Percentiles rank a stretch among this genome's conserved stretches.
These are phyloP conservation scores for Rutstroemia sp. DNA, from an alignment of 2,329 filamentous ascomycete genomes.

Conservation along the genomic window DNA sequence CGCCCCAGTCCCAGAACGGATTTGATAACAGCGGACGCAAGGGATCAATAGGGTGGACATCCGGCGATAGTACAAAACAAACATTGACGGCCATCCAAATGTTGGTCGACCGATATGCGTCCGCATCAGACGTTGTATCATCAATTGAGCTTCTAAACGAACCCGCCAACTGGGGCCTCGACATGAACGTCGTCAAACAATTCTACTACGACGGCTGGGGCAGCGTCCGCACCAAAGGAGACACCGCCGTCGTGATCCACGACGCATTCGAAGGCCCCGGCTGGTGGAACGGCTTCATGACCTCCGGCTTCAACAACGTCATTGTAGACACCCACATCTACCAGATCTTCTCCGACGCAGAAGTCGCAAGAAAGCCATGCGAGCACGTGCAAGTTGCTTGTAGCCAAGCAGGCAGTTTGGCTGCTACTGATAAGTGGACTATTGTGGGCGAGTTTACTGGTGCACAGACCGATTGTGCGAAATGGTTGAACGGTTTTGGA, in stretches of 20 bases:
- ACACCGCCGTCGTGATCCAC: conserved; percentile 47
- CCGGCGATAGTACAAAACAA: conserved; percentile 33
- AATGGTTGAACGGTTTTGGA: conserved; percentile 48
- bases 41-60: conserved; percentile 39
- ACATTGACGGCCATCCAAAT: conserved; percentile 32
- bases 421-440: conserved; percentile 28
- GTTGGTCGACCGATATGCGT: conserved; percentile 34
- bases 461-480: conserved; percentile 36
- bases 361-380: conserved; percentile 32
- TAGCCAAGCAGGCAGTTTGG: conserved; percentile 28
- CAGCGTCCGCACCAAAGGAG: conserved; percentile 35
- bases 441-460: conserved; percentile 39
- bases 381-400: conserved; percentile 37
- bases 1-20: conserved; percentile 54
- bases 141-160: conserved; percentile 39
- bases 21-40: conserved; percentile 52
- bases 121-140: conserved; percentile 35
- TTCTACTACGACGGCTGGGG: conserved; percentile 46
- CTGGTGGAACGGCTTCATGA: conserved; percentile 56
- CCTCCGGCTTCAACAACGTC: conserved; percentile 33
- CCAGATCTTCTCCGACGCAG: conserved; percentile 33
- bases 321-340: conserved; percentile 38
- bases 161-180: conserved; percentile 30
- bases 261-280: conserved; percentile 48
- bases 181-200: conserved; percentile 29